A percentile compares a stretch with the other conserved stretches of the same genome.
Evolutionary conservation across 805 yeast species (phyloP).

Genomic region (Saccharomycopsis capsularis): DNA sequence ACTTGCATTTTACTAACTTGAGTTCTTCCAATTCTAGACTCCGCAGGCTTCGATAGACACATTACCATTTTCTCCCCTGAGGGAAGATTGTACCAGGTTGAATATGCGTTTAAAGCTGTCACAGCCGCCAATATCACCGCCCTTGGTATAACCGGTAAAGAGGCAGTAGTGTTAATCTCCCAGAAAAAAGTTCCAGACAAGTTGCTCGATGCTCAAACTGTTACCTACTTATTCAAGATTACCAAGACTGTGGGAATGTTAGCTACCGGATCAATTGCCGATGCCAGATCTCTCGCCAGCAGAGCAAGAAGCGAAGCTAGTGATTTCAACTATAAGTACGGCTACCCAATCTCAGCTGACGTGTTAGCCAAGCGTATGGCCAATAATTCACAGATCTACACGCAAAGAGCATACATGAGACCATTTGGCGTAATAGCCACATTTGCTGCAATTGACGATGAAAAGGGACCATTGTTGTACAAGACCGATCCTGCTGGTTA

Average conservation of each 20-base stretch:
- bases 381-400: constrained; percentile 87
- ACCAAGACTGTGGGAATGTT: constrained; percentile 81
- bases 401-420: constrained; percentile 98
- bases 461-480: constrained; percentile 79
- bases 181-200: constrained; percentile 97
- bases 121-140: constrained; percentile 88
- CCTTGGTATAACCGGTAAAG: constrained; percentile 79
- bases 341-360: constrained; percentile 95
- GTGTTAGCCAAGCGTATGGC: constrained; percentile 93
- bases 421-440: constrained; percentile 94
- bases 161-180: constrained; percentile 79
- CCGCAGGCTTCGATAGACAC: constrained; percentile 98
- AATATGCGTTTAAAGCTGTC: constrained; percentile 95
- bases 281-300: constrained; percentile 82
- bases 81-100: constrained; percentile 95
- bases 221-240: constrained; percentile 77
- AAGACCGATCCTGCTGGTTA: constrained; percentile 98
- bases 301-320: constrained; percentile 95
- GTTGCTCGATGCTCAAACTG: constrained; percentile 79
- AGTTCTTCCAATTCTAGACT: too few relatives aligned
- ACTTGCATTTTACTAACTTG: too few relatives aligned
- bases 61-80: constrained; percentile 98
- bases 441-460: constrained; percentile 82
- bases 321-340: constrained; percentile 88
- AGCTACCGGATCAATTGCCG: constrained; percentile 94